These are phyloP conservation scores for Huntiella bhutanensis DNA, from an alignment of 2,329 filamentous ascomycete genomes.

Conservation along the genomic window DNA sequence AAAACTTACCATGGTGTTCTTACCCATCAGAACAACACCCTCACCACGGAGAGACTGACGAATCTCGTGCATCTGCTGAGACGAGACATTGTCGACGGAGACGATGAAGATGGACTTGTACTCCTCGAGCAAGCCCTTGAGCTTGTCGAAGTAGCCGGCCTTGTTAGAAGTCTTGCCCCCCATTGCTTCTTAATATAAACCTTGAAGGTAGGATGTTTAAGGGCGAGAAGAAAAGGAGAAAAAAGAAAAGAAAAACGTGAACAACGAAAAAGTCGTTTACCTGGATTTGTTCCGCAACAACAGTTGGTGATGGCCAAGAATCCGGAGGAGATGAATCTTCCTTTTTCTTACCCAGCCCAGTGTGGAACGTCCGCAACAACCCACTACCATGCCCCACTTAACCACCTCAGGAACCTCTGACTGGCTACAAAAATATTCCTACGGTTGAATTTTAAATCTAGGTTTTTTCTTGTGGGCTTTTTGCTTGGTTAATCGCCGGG, in stretches of 20 bases:
- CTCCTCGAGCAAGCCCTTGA: constrained; percentile 89
- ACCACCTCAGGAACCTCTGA: no score
- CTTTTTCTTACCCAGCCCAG: no score
- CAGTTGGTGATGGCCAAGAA: no score
- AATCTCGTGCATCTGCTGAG: constrained; percentile 99
- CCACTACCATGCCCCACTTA: no score
- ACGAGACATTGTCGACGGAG: constrained; percentile 97
- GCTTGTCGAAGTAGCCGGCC: constrained; percentile 97
- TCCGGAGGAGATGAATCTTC: no score
- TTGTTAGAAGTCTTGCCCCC: constrained; percentile 93
- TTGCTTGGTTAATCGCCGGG: constrained; percentile 1
- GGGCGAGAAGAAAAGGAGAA: constrained; percentile 33
- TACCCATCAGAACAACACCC: constrained; percentile 96
- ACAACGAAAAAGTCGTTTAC: neutral
- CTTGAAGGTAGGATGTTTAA: constrained; percentile 97
- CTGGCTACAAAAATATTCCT: no score
- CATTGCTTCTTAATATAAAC: constrained; percentile 71
- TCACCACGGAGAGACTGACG: constrained; percentile 74
- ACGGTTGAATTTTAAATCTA: neutral
- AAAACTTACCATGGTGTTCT: constrained; percentile 90
- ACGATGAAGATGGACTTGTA: constrained; percentile 98
- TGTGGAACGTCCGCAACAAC: no score
- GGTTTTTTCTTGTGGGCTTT: constrained; percentile 7
- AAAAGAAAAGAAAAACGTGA: constrained; percentile 4
- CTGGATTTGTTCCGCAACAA: no score